Evolutionary conservation across 306 rosid species (phyloP).

Genomic region (Trifolium pratense): DNA sequence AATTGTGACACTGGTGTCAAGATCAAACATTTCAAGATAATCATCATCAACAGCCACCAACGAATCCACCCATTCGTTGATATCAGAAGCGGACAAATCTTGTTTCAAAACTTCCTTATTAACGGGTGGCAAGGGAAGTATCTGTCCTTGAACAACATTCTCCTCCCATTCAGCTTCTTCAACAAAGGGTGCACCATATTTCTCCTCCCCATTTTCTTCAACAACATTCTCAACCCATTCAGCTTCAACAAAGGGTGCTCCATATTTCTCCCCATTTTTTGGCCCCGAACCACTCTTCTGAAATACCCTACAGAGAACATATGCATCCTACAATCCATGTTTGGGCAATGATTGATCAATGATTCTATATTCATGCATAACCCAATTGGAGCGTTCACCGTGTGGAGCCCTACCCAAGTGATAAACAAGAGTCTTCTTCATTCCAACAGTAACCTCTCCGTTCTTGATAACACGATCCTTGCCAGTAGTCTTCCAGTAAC

Average conservation of each 20-base stretch:
- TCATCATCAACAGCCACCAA: conserved; percentile 35
- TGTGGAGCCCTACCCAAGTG: conserved; percentile 83
- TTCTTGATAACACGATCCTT: conserved; percentile 68
- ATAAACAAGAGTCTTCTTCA: conserved; percentile 94
- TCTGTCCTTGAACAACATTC: neutral
- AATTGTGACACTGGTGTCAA: neutral
- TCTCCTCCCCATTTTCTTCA: conserved; percentile 81
- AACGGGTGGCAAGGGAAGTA: neutral
- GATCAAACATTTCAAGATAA: conserved; percentile 43
- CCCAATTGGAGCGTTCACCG: conserved; percentile 86
- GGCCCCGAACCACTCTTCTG: conserved; percentile 97
- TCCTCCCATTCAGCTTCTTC: no score
- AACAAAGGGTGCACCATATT: neutral
- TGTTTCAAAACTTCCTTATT: neutral
- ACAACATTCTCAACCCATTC: no score
- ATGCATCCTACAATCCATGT: conserved; percentile 66
- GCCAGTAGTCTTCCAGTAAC: conserved; percentile 98
- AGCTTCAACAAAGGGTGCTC: no score
- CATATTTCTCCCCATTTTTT: conserved; percentile 74
- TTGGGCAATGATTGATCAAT: conserved; percentile 62
- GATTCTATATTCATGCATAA: conserved; percentile 90
- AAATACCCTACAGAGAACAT: conserved; percentile 87
- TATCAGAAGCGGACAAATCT: neutral
- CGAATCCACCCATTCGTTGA: neutral
- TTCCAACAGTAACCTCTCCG: conserved; percentile 54